Base-by-base conservation (phyloP, 345 rosid genomes). In the Psidium friedrichsthalianum region DNA sequence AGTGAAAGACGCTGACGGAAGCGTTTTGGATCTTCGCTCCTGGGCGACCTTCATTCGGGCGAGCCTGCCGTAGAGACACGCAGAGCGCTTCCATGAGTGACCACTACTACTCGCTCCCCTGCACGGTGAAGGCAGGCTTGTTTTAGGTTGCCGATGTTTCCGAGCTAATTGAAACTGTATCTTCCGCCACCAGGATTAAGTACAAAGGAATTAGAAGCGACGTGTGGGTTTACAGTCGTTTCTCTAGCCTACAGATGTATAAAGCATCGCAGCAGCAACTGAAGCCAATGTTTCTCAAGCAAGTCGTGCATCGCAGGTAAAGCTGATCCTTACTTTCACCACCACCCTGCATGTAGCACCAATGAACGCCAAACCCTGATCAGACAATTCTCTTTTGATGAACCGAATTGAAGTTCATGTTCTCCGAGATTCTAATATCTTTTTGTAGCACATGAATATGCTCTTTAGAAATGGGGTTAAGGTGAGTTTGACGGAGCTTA, bases 271-370 rank as follows among this genome's bases (percentile, higher is more conserved):
- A 52, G 55, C 55, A 15, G 55, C 55, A 32, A 64, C 74, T 22
- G 82, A 85, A 85, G 55, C 91, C 93, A 90, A 97, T 97, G 89
- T 88, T 94, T 88, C 91, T 92, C 86, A 95, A 85, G 29, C 94
- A 87, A 78, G 94, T 89, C 32, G 97, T 92, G 89, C 97, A 93
- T 83, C 97, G 92, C 24, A 88, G 85, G 86, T 90, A 93, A 82
- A 96, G 95, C 83, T 90, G 90, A 84, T 95, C 96, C 32, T 92
- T 88, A 88, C 97, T 95, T 92, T 93, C 98, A 87, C 98, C 98
- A 88, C 96, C 98, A 86, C 99, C 98, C 94, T 95, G 88, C 74
- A 87, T 51, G 69, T 51, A 59, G 8, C 84, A 83, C 8, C 82
- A 85, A 82, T 49, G 49, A 81, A n/a, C 18, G 6, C 11, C 6